Evolutionary conservation across 2,329 filamentous ascomycete genomes (phyloP).

Genomic region (Fusarium heterosporum): DNA sequence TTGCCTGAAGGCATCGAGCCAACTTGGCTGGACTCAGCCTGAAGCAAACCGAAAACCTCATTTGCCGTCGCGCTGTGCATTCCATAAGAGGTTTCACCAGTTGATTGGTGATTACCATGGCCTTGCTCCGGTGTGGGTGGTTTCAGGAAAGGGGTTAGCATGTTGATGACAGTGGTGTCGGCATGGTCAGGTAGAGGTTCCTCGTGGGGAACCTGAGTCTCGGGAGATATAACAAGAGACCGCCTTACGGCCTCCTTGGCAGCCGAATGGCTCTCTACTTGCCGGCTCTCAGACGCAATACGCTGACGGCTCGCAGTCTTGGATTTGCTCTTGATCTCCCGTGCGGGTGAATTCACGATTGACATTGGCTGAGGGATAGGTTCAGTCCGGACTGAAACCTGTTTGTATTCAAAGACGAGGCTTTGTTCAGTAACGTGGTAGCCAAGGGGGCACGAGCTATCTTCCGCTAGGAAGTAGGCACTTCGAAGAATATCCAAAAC

Average conservation of each 20-base stretch:
- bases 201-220: constrained; percentile 18
- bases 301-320: constrained; percentile 21
- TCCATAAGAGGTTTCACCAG: constrained; percentile 63
- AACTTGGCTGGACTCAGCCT: constrained; percentile 49
- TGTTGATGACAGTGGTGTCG: constrained; percentile 58
- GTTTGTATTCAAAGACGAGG: constrained; percentile 52
- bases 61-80: constrained; percentile 66
- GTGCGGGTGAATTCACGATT: constrained; percentile 32
- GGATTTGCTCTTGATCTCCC: constrained; percentile 15
- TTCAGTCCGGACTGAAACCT: constrained; percentile 9
- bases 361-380: constrained; percentile 23
- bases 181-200: constrained; percentile 45
- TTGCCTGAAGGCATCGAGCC: constrained; percentile 48
- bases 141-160: constrained; percentile 63
- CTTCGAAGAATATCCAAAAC: constrained; percentile 63
- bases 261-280: constrained; percentile 14
- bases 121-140: constrained; percentile 58
- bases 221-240: constrained; percentile 17
- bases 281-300: constrained; percentile 20
- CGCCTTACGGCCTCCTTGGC: constrained; percentile 9
- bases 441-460: constrained; percentile 54
- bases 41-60: constrained; percentile 60
- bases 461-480: constrained; percentile 60
- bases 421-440: constrained; percentile 45
- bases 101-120: constrained; percentile 47